Evolutionary conservation across 2,329 filamentous ascomycete species (phyloP).

Genomic region (Trichoderma asperellum): DNA sequence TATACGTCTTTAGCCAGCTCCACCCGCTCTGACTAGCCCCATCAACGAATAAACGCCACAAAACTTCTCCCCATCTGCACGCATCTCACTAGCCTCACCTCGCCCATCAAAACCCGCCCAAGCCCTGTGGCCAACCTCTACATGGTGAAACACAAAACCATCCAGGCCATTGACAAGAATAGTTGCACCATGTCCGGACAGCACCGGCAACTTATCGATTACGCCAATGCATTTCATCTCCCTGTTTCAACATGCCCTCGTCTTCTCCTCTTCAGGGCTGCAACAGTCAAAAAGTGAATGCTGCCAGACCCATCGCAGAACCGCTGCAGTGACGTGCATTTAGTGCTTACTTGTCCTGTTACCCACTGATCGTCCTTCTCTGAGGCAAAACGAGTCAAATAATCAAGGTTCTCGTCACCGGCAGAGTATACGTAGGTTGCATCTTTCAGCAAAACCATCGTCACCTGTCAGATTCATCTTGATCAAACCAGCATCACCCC

Average conservation of each 20-base stretch:
- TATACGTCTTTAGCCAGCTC: neutral
- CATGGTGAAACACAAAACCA: conserved; percentile 19
- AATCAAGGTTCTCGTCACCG: neutral
- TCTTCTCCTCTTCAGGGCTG: neutral
- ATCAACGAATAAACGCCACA: neutral
- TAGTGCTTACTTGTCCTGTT: neutral
- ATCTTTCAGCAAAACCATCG: neutral
- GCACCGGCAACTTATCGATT: conserved; percentile 24
- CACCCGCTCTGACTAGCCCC: neutral
- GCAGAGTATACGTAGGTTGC: neutral
- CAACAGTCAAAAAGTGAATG: neutral
- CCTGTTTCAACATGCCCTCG: neutral
- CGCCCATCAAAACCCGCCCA: neutral
- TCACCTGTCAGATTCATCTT: neutral
- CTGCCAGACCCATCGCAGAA: neutral
- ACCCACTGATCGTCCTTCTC: neutral
- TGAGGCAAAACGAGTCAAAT: neutral
- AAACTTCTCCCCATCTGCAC: neutral
- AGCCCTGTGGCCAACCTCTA: neutral
- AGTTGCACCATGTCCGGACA: neutral
- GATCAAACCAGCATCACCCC: neutral
- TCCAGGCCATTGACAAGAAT: neutral
- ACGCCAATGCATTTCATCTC: neutral
- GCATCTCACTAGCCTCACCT: neutral
- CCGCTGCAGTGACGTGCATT: neutral